Evolutionary conservation across 2,329 filamentous ascomycete genomes (phyloP), one percentile per base, ranked within the genome.

Genomic region (Aureobasidium leucospermi): DNA sequence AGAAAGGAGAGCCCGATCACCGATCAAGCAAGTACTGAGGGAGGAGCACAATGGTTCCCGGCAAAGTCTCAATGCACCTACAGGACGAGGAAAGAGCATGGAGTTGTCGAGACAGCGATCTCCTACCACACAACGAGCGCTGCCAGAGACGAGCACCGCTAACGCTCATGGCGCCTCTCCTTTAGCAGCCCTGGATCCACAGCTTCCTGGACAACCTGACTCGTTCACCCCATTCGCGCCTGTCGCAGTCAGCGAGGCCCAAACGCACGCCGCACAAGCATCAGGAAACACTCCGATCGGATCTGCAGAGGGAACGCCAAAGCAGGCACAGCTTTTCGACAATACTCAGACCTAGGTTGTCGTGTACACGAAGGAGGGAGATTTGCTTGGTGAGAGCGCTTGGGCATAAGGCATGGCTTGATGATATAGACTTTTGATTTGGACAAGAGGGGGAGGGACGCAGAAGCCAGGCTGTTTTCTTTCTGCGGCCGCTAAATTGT

Each of bases 1-100:
- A 19, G 82, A 82, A 65, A 79, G 79, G 63, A 64, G 70, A 23
- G 67, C 68, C 2, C 62, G 67, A 47, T 71, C 69, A 23, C 71
- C 70, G 2, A 67, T 70, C 13, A 63, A 78, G 23, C 23, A 23
- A 76, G 55, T 72, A 77, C 28, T 58, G 34, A 58, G 28, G n/a
- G 55, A 58, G 34, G 48, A 48, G n/a, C 34, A 56, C 15, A 57
- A 61, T 23, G 76, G 79, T 15, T 80, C 79, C 67, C 82, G 79
- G 45, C 42, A 56, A 23, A 63, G 60, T 29, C 38, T 63, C 16
- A 47, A 28, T 39, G n/a, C 32, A 10, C 34, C 52, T 15, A n/a
- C 38, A 16, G 16, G 36, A 8, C 28, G 29, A 41, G 58, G 61
- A 32, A 62, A 62, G 49, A 59, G 58, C 31, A 2, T 52, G 4